Evolutionary conservation across 306 rosid species (phyloP).

Genomic region (Prunus padus): DNA sequence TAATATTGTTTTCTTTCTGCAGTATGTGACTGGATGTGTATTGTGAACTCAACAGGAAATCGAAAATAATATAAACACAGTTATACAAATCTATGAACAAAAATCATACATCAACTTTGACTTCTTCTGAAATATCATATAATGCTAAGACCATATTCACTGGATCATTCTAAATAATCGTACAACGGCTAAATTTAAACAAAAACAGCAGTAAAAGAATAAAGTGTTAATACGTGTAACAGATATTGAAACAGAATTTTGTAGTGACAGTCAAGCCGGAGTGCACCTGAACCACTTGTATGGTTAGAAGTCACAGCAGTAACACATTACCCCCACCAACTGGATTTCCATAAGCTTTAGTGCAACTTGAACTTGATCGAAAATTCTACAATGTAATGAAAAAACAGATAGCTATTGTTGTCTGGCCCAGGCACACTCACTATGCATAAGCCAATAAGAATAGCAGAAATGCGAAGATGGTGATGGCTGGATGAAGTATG

Average conservation of each 20-base stretch:
- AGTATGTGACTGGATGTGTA: neutral
- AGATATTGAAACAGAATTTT: constrained; percentile 22
- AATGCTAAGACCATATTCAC: constrained; percentile 27
- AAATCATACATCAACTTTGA: constrained; percentile 14
- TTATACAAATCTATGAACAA: constrained; percentile 9
- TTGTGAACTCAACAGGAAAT: neutral
- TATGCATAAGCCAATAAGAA: constrained; percentile 43
- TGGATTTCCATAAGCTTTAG: constrained; percentile 24
- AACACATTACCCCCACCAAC: constrained; percentile 22
- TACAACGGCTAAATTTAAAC: constrained; percentile 26
- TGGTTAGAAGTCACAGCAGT: constrained; percentile 23
- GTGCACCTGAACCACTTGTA: constrained; percentile 22
- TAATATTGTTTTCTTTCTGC: neutral
- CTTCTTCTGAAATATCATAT: constrained; percentile 28
- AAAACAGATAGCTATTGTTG: constrained; percentile 16
- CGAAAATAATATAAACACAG: neutral
- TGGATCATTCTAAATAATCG: constrained; percentile 24
- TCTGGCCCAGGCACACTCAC: constrained; percentile 15
- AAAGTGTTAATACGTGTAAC: constrained; percentile 15
- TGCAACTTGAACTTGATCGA: constrained; percentile 16
- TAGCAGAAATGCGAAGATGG: constrained; percentile 47
- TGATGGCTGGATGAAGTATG: constrained; percentile 32
- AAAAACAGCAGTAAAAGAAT: constrained; percentile 19
- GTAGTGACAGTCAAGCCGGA: constrained; percentile 9
- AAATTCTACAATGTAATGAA: constrained; percentile 16